These are phyloP conservation scores for Monilinia aucupariae DNA, from an alignment of 2,329 filamentous ascomycete genomes.

Conservation along the genomic window DNA sequence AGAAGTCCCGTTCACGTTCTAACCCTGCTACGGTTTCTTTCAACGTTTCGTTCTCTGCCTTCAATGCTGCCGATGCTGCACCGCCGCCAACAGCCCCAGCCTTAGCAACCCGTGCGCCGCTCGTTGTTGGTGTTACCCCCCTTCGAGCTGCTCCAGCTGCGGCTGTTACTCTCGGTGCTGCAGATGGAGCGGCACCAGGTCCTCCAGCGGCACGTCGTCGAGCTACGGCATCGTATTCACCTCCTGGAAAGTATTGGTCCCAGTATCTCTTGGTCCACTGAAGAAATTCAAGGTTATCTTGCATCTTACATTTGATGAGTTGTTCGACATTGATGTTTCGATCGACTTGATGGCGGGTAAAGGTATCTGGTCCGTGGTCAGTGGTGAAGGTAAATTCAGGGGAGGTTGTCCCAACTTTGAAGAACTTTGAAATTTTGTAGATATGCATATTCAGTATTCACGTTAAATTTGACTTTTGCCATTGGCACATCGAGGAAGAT, in stretches of 20 bases:
- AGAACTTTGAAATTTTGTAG: constrained; percentile 98
- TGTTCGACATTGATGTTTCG: constrained; percentile 82
- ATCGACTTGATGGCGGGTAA: constrained; percentile 81
- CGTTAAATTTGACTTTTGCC: constrained; percentile 96
- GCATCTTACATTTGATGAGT: constrained; percentile 98
- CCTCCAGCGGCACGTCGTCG: constrained; percentile 74
- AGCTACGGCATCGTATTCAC: constrained; percentile 87
- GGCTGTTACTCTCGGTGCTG: constrained; percentile 45
- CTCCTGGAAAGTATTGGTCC: constrained; percentile 96
- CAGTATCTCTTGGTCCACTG: constrained; percentile 97
- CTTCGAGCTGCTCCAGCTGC: constrained; percentile 40
- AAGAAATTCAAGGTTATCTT: constrained; percentile 98
- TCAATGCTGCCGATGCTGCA: constrained; percentile 64
- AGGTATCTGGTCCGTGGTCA: constrained; percentile 55
- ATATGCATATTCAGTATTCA: constrained; percentile 94
- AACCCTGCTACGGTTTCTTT: constrained; percentile 94
- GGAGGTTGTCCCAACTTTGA: constrained; percentile 58
- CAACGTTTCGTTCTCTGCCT: constrained; percentile 78
- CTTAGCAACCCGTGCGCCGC: constrained; percentile 41
- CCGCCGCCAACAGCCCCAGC: constrained; percentile 43
- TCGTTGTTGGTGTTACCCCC: constrained; percentile 40
- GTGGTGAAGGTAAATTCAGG: constrained; percentile 13
- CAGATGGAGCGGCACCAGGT: constrained; percentile 44
- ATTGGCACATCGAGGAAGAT: constrained; percentile 96
- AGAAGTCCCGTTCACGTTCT: constrained; percentile 96